Evolutionary conservation across 495 filamentous ascomycete species (phyloP), one percentile per base, ranked within the genome.

Genomic region (Chaetomidium leptoderma): DNA sequence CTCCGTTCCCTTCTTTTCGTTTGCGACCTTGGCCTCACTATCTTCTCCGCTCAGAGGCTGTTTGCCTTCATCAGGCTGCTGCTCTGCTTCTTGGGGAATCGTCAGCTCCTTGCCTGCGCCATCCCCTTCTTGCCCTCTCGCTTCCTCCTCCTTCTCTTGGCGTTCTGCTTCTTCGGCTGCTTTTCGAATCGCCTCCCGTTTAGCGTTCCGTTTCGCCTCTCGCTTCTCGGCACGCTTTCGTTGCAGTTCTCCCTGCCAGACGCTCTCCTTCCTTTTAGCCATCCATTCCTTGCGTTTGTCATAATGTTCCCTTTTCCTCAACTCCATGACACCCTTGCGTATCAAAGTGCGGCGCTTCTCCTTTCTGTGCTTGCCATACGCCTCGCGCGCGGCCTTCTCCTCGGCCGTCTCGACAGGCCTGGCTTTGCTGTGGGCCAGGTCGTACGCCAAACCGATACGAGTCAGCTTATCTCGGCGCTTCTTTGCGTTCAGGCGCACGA

Each of bases 401-500:
- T 80, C 75, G n/a, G 85, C 75, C 6, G 83, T 83, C 61, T 90
- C 86, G 29, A 76, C 69, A 19, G 86, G 75, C 21, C 85, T 79
- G 17, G 86, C 87, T 68, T 91, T 92, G 35, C 84, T 85, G 64
- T 95, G 89, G 4, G 91, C 90, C 10, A 92, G 71, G 65, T 96
- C 92, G 56, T 95, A 95, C 5, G 86, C 84, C 27, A 87, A 79
- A 4, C 89, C 91, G 21, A 92, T 84, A 55, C 88, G 85, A 3
- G 91, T 81, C 2, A 97, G 77, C 70, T 97, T 97, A 45, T 92
- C 89, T 27, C 90, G 84, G 24, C 82, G 78, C 1, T 68, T 66
- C 37, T 79, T 76, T 24, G 85, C 86, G 52, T 85, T 79, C 4
- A 77, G 73, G 27, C 81, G 79, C 8, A 95, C 82, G 6, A 85